Conservation (phyloP, 2,329 filamentous ascomycete genomes). For the Paradendryphiella salina region DNA sequence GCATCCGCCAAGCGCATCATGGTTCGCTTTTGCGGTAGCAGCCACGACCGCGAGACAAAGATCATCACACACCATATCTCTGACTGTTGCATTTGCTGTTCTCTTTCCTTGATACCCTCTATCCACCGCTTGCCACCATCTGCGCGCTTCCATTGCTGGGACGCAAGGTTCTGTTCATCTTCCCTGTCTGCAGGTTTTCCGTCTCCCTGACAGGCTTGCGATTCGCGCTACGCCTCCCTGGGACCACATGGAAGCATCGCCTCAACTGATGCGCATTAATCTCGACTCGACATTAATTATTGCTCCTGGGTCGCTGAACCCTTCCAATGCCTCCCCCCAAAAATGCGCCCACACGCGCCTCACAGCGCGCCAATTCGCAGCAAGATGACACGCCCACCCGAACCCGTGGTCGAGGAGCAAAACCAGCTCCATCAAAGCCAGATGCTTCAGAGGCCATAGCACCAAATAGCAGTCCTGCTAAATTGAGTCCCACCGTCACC, state of each 20-base stretch:
- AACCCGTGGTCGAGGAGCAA: slow-evolving; percentile 41
- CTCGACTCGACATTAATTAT: slow-evolving; percentile 11
- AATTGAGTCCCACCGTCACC: slow-evolving; percentile 33
- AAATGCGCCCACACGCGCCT: slow-evolving; percentile 33
- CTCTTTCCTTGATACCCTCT: slow-evolving; percentile 23
- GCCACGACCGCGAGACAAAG: slow-evolving; percentile 43
- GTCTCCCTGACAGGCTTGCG: slow-evolving; percentile 39
- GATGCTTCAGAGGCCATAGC: slow-evolving; percentile 32
- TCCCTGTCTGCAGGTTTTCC: slow-evolving; percentile 29
- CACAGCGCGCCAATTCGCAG: slow-evolving; percentile 37
- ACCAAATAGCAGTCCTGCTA: slow-evolving; percentile 31
- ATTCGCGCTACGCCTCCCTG: slow-evolving; percentile 43
- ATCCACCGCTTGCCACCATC: slow-evolving; percentile 15
- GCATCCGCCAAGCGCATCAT: slow-evolving; percentile 28
- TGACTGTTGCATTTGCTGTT: slow-evolving; percentile 24
- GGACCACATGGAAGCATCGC: slow-evolving; percentile 31
- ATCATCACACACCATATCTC: slow-evolving; percentile 38
- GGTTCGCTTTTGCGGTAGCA: slow-evolving; percentile 38
- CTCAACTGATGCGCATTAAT: slow-evolving; percentile 21
- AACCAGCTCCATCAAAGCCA: slow-evolving; percentile 35
- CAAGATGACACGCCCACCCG: slow-evolving; percentile 41
- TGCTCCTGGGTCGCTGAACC: not conserved
- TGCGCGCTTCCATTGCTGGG: slow-evolving; percentile 17
- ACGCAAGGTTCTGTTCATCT: slow-evolving; percentile 28
- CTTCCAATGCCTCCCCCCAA: slow-evolving; percentile 33